phyloP scores from a whole-genome alignment of 306 rosid species.

The Echinosophora koreensis region DNA sequence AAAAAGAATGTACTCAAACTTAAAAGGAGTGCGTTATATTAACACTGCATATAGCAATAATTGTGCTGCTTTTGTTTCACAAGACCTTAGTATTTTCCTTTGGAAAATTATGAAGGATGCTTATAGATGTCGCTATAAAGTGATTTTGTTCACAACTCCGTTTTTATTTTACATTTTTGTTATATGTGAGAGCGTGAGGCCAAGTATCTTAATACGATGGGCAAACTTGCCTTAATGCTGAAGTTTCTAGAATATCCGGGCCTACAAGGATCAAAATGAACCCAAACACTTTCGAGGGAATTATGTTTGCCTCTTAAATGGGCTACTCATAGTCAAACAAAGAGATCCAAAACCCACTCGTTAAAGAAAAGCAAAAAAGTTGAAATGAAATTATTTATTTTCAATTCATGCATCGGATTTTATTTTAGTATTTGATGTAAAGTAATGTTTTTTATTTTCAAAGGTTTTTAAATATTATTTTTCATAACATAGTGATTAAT shows the following conservation, averaged over 20 bases:
- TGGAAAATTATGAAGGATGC: conserved; percentile 13
- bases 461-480: background rate
- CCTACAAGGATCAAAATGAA: conserved; percentile 41
- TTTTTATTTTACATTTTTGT: background rate
- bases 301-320: conserved; percentile 49
- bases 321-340: conserved; percentile 48
- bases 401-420: background rate
- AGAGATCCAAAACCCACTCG: conserved; percentile 44
- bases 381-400: conserved; percentile 24
- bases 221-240: conserved; percentile 47
- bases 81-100: background rate
- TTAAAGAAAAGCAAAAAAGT: conserved; percentile 36
- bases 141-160: background rate
- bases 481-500: background rate
- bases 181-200: background rate
- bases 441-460: background rate
- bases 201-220: conserved; percentile 45
- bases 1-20: too few species aligned
- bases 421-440: background rate
- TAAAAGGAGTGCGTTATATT: too few species aligned
- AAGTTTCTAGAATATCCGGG: conserved; percentile 40
- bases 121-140: background rate
- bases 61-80: conserved; percentile 7
- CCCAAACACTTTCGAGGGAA: conserved; percentile 15
- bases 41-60: background rate